Conservation (phyloP, 2,329 filamentous ascomycete genomes). For the Myriangium duriaei region DNA sequence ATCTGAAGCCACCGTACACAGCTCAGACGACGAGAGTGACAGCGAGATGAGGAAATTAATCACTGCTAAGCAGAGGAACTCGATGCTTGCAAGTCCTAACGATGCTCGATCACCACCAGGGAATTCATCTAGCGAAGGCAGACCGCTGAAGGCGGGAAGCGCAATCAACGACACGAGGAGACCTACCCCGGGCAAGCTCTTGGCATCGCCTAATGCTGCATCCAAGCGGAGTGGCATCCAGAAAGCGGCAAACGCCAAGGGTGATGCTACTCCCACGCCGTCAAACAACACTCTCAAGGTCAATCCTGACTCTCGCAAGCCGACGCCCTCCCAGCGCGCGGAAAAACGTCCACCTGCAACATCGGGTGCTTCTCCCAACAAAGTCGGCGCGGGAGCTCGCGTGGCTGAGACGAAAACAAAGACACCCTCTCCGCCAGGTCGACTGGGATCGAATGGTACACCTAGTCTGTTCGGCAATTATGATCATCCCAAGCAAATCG, state of each 20-base stretch:
- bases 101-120: slow-evolving; percentile 4
- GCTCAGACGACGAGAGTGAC: slow-evolving; percentile 32
- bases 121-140: slow-evolving; percentile 6
- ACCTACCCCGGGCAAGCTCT: slow-evolving; percentile 12
- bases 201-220: slow-evolving; percentile 12
- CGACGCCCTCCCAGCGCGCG: slow-evolving; percentile 17
- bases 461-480: slow-evolving; percentile 7
- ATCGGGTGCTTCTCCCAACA: neutral
- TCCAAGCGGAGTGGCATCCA: slow-evolving; percentile 6
- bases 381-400: slow-evolving; percentile 24
- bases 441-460: slow-evolving; percentile 29
- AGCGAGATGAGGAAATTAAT: slow-evolving; percentile 13
- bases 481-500: slow-evolving; percentile 15
- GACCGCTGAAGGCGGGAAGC: slow-evolving; percentile 1
- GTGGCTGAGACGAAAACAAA: slow-evolving; percentile 40
- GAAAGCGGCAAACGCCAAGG: slow-evolving; percentile 1
- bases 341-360: slow-evolving; percentile 9
- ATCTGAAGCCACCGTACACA: slow-evolving; percentile 41
- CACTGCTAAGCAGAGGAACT: neutral
- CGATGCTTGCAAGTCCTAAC: neutral
- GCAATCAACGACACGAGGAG: slow-evolving; percentile 1
- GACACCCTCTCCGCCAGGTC: slow-evolving; percentile 50
- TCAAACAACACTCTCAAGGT: slow-evolving; percentile 6
- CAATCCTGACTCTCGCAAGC: slow-evolving; percentile 16
- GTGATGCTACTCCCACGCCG: slow-evolving; percentile 9